Evolutionary conservation across 495 filamentous ascomycete species (phyloP), one percentile per base, ranked within the genome.

Genomic region (Ascobolus immersus): DNA sequence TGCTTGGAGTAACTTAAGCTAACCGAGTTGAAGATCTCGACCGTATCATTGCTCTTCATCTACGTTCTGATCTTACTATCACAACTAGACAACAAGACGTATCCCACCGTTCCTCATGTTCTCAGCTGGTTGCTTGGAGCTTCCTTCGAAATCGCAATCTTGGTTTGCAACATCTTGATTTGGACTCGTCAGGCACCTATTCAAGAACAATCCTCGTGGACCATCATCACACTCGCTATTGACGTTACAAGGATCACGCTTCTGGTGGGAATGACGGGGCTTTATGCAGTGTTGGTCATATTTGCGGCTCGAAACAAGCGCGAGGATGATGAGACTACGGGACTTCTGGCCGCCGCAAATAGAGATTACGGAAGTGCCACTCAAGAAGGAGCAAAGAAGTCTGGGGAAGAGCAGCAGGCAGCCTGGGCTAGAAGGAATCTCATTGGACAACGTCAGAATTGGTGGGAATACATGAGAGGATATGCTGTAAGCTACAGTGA

Each of bases 381-480:
- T 60, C 15, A 55, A 53, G 37, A 44, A 51, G 8, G 53, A 55
- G 6, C 51, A 51, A 14, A 58, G 18, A 19, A 41, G 26, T 33
- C 43, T 37, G 38, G 40, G 30, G 51, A 40, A 36, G 49, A 36
- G 41, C 38, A 53, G 10, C 55, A 54, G 1, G 56, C 59, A 6
- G 61, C 56, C 8, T 79, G 73, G 74, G 67, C 64, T 34, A 61
- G 71, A 40, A 70, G 72, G 7, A 67, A 62, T n/a, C 64, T 58
- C 10, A 56, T 67, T 24, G 69, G 70, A 4, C 64, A 69, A 4
- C n/a, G 28, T 9, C 70, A 71, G 12, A 76, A 64, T 43, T 77
- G 78, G 78, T 78, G 73, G 67, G 86, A 93, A 49, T 96, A 96
- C 48, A 55, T 84, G 32, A 69, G 70, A 37, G 75, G 77, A 13